phyloP scores from a whole-genome alignment of 75 land plant species.

The Pseudotsuga menziesii region DNA sequence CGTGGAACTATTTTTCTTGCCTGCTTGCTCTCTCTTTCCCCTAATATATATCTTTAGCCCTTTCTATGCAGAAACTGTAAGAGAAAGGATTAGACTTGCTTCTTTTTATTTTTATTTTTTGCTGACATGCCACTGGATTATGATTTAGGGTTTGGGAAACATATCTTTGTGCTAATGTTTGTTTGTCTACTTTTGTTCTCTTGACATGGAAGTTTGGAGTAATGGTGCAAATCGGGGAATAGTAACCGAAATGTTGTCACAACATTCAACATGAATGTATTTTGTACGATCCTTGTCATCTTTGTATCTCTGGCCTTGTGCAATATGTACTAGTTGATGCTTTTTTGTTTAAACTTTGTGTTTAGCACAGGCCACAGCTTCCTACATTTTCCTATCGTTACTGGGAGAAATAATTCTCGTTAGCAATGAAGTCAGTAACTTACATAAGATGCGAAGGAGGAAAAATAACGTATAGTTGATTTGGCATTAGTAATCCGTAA shows the following conservation, averaged over 20 bases:
- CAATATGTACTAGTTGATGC: no score
- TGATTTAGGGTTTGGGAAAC: background rate
- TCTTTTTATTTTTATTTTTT: background rate
- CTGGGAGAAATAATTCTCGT: no score
- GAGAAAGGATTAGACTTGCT: background rate
- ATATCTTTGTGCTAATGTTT: background rate
- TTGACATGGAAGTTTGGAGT: conserved; percentile 10
- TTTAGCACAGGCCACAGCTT: no score
- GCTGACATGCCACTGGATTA: no score
- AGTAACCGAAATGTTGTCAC: conserved; percentile 1
- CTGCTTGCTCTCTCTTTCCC: background rate
- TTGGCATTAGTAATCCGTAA: no score
- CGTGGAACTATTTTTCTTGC: background rate
- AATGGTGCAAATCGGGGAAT: conserved; percentile 10
- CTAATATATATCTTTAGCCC: background rate
- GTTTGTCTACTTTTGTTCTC: background rate
- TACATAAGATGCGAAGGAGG: no score
- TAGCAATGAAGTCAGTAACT: no score
- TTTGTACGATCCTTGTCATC: no score
- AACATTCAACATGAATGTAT: conserved; percentile 1
- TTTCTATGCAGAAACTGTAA: background rate
- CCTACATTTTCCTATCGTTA: no score
- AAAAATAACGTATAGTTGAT: no score
- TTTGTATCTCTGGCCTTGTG: no score
- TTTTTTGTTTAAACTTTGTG: no score